Base-by-base conservation (phyloP, 192 early-diverging fungal genomes). In the Paraglomus occultum region DNA sequence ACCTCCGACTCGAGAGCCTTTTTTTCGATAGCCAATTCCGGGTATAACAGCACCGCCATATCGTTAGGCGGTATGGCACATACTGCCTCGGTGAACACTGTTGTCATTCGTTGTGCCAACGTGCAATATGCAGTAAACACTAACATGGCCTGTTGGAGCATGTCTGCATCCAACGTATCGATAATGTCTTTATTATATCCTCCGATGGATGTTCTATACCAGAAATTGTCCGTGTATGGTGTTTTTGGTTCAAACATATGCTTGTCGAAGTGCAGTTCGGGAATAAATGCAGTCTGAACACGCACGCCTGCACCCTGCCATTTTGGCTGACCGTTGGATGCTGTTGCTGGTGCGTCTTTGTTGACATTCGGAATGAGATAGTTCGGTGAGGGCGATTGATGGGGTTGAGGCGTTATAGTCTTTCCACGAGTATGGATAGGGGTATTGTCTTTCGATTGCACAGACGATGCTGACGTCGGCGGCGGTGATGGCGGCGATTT, bases 271-370 rank as follows among this genome's bases (percentile, higher is more conserved):
- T 43, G 53, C 1, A 69, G 57, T 57, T 69, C 67, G 12, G 67
- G 67, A 46, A 69, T 69, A 18, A 69, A 55, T n/a, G 67, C 57
- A 31, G 67, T 69, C 50, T 69, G 67, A 10, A 69, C 67, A 45
- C 67, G 53, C 42, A 69, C 67, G 8, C 67, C 52, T 11, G 52
- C 18, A 69, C 57, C 67, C 47, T 69, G 51, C 67, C 67, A 69
- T 44, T 38, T 45, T 4, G 44, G 42, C 14, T 54, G 52, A n/a
- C 18, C 23, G 47, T 14, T 11, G 47, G 67, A 48, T 47, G 67
- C 42, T 12, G 67, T 57, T 11, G 67, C 53, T 17, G 53, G 53
- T 1, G 43, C 39, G 39, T 69, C 67, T 40, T 69, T 69, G 20
- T 69, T 69, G 20, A 69, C 67, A 45, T 69, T 57, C 4, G 67